phyloP scores from a whole-genome alignment of 305 asterid species.

The Rubia peregrina region DNA sequence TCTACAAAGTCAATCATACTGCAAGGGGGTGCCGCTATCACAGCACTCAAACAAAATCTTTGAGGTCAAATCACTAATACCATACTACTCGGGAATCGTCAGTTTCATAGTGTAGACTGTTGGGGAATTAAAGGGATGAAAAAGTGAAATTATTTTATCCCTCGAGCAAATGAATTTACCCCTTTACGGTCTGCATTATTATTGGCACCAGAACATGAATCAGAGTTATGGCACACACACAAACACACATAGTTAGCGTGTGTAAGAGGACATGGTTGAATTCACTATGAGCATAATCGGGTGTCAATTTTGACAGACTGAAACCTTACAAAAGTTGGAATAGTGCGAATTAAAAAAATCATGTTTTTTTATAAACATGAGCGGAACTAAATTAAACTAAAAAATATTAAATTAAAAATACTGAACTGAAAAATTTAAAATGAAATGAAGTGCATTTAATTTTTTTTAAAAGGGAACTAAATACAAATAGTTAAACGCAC shows the following conservation, averaged over 20 bases:
- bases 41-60: too few relatives aligned
- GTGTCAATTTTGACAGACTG: not conserved
- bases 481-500: too few relatives aligned
- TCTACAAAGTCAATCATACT: too few relatives aligned
- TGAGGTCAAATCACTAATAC: not conserved
- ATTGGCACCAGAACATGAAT: not conserved
- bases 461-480: too few relatives aligned
- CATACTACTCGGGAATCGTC: not conserved
- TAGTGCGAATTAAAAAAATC: not conserved
- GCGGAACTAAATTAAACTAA: too few relatives aligned
- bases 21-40: too few relatives aligned
- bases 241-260: not conserved
- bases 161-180: not conserved
- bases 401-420: too few relatives aligned
- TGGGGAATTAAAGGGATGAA: not conserved
- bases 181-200: not conserved
- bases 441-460: too few relatives aligned
- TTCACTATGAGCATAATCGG: not conserved
- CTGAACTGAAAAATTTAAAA: too few relatives aligned
- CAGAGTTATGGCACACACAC: conserved; percentile 1
- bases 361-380: too few relatives aligned
- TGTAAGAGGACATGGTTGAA: not conserved
- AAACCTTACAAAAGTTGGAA: not conserved
- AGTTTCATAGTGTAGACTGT: not conserved
- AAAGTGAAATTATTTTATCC: not conserved